Base-by-base conservation (phyloP, 306 rosid genomes). In the Gleditsia sinensis region DNA sequence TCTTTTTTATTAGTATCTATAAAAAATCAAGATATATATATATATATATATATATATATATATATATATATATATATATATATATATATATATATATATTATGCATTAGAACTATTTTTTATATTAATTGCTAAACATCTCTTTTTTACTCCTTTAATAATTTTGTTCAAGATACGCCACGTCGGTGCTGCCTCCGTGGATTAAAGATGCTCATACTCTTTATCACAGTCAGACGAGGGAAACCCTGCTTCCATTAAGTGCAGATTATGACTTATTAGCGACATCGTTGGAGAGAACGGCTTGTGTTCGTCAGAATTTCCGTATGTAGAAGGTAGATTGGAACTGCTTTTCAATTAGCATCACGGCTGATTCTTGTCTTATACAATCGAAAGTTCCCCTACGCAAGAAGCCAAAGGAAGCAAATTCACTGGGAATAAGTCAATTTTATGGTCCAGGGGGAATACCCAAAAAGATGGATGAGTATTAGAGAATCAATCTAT, bases 371-470 rank as follows among this genome's bases (percentile, higher is more conserved):
- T 75, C 37, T 33, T 77, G 68, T 23, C 67, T 10, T 19, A 55
- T 70, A 54, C 32, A 34, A 54, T 30, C 0, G 48, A 6, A 27
- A 49, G 39, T 8, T 2, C 43, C 59, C 63, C 32, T 62, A 23
- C 73, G 75, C 28, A 54, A 73, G 69, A 84, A 72, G 82, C 73
- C 71, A 67, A 66, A 74, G 83, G 88, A 45, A 91, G 90, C 67
- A 53, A 55, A 63, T 86, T 88, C 80, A 74, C 14, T 13, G 39
- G 49, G 7, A 55, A 86, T 61, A 81, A 87, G 40, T 86, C 69
- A 78, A 57, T 61, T 86, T 86, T 67, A 81, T 84, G 93, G 88
- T 86, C 72, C 93, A 86, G 43, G 82, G 2, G 82, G 88, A 34
- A 93, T 82, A 80, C 89, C 56, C 79, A 19, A 23, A 86, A 81